phyloP scores from a whole-genome alignment of 257 asterid species.

The Forsythia viridissima region DNA sequence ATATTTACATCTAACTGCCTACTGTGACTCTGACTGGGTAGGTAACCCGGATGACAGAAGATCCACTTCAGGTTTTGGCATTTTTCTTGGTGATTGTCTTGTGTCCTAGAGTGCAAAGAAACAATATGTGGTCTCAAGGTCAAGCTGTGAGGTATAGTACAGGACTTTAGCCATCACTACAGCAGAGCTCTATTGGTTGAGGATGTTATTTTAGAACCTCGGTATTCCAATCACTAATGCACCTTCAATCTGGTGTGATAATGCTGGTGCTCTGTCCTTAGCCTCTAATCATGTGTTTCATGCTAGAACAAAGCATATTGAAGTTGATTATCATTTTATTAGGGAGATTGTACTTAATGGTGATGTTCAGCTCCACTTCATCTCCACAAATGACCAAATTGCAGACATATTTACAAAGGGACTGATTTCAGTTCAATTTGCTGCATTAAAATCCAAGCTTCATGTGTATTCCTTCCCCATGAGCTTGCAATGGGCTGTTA shows the following conservation, averaged over 20 bases:
- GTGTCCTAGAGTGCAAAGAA: not conserved
- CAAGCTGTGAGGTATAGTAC: not conserved
- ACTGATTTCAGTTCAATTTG: not conserved
- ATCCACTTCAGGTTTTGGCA: not conserved
- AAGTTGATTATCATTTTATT: not conserved
- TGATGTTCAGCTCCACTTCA: not conserved
- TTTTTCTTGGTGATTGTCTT: not conserved
- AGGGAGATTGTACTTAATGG: not conserved
- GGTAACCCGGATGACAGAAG: not conserved
- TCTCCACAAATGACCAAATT: not conserved
- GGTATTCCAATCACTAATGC: not conserved
- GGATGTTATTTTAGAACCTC: not conserved
- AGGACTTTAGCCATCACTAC: not conserved
- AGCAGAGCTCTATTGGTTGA: not conserved
- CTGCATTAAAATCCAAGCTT: not conserved
- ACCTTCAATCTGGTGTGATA: slow-evolving; percentile 4
- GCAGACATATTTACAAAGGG: slow-evolving; percentile 11
- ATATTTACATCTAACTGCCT: no score
- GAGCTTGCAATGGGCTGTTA: not conserved
- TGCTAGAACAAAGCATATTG: not conserved
- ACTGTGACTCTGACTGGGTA: no score
- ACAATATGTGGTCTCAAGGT: not conserved
- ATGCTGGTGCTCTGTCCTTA: not conserved
- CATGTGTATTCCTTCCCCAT: not conserved
- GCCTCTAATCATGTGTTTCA: not conserved